Percentiles rank a stretch among this genome's conserved stretches.
These are phyloP conservation scores for Berkeleyomyces basicola DNA, from an alignment of 2,329 filamentous ascomycete species.

Conservation along the genomic window DNA sequence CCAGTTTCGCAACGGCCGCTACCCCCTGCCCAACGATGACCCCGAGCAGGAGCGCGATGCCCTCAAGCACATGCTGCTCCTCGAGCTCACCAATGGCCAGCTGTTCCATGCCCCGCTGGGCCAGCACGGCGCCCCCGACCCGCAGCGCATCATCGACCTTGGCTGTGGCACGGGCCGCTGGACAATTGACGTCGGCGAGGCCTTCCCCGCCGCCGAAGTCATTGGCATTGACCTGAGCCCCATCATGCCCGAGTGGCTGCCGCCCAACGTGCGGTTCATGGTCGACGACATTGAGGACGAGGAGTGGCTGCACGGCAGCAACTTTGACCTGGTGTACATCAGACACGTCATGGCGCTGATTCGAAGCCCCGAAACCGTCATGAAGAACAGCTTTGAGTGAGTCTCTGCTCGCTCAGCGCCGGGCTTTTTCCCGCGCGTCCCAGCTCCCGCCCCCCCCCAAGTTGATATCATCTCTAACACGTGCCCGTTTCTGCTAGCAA, in stretches of 20 bases:
- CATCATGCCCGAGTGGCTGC: slow-evolving; percentile 33
- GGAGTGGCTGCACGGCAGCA: slow-evolving; percentile 32
- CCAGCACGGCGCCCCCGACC: slow-evolving; percentile 16
- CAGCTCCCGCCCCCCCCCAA: too few species aligned
- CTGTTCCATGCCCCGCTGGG: slow-evolving; percentile 26
- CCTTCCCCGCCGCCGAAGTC: slow-evolving; percentile 25
- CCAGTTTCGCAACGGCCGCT: slow-evolving; percentile 27
- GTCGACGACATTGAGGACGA: slow-evolving; percentile 43
- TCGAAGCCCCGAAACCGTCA: slow-evolving; percentile 32
- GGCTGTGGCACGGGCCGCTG: slow-evolving; percentile 36
- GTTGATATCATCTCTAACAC: not conserved
- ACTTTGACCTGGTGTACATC: slow-evolving; percentile 41
- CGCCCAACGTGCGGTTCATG: slow-evolving; percentile 43
- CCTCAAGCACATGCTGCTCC: slow-evolving; percentile 29
- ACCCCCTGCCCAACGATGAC: slow-evolving; percentile 31
- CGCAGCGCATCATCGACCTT: slow-evolving; percentile 29
- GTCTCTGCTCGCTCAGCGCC: slow-evolving; percentile 3
- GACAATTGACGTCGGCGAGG: slow-evolving; percentile 34
- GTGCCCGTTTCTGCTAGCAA: slow-evolving; percentile 17
- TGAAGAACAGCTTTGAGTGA: slow-evolving; percentile 23
- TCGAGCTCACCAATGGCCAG: slow-evolving; percentile 26
- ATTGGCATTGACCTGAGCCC: slow-evolving; percentile 28
- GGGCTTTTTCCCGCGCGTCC: too few species aligned
- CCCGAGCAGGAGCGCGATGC: slow-evolving; percentile 30
- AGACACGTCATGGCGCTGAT: slow-evolving; percentile 33